These are phyloP conservation scores for Lachnellula occidentalis DNA, from an alignment of 2,329 filamentous ascomycete species.

Conservation along the genomic window DNA sequence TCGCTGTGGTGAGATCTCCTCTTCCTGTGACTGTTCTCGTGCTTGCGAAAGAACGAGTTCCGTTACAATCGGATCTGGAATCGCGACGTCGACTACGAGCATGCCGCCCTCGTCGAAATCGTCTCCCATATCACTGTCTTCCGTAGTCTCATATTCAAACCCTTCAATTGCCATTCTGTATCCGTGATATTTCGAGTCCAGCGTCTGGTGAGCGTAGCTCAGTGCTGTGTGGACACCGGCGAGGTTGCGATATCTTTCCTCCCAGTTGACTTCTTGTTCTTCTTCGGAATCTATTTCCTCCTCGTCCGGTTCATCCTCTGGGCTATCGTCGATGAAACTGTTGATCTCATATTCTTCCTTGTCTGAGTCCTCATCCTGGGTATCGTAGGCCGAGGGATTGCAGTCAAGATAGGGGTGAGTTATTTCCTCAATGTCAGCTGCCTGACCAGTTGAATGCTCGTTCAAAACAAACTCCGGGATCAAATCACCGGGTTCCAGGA, in stretches of 20 bases:
- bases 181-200: conserved; percentile 8
- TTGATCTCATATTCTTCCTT: conserved; percentile 23
- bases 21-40: conserved; percentile 15
- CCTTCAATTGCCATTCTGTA: conserved; percentile 14
- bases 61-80: conserved; percentile 13
- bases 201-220: not conserved
- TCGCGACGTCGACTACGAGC: conserved; percentile 11
- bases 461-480: conserved; percentile 4
- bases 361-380: conserved; percentile 19
- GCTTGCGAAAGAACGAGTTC: conserved; percentile 20
- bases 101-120: conserved; percentile 13
- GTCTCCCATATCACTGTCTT: conserved; percentile 1
- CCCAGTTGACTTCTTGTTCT: conserved; percentile 17
- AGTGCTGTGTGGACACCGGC: not conserved
- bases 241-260: conserved; percentile 16
- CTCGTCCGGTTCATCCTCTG: conserved; percentile 2
- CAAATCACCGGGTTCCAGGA: not conserved
- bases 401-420: conserved; percentile 19
- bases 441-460: not conserved
- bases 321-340: conserved; percentile 13
- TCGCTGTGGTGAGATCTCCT: conserved; percentile 17
- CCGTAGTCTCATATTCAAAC: conserved; percentile 9
- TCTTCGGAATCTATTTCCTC: conserved; percentile 10
- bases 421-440: conserved; percentile 6
- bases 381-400: conserved; percentile 27